A percentile compares a stretch with the other conserved stretches of the same genome.
phyloP scores from a whole-genome alignment of 208 protist genomes.

The Leishmania gerbilli region DNA sequence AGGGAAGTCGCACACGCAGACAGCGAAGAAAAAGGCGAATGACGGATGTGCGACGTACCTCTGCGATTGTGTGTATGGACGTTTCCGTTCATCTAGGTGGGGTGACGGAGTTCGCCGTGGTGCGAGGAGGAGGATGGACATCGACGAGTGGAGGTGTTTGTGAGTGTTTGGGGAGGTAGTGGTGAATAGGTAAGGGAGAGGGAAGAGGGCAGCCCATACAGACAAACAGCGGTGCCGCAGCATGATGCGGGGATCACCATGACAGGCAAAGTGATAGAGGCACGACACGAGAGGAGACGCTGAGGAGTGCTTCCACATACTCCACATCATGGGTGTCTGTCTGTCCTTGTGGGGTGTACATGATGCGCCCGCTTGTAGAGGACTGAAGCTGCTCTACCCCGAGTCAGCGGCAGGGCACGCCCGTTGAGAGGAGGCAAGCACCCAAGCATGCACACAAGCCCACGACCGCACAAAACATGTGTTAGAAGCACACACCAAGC shows the following conservation, averaged over 20 bases:
- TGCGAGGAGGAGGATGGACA: not conserved
- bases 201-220: not conserved
- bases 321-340: not conserved
- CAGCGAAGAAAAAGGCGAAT: not conserved
- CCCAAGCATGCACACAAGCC: not conserved
- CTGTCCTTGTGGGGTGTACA: not conserved
- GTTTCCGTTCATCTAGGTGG: not conserved
- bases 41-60: not conserved
- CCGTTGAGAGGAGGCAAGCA: not conserved
- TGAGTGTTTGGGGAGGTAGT: not conserved
- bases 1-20: not conserved
- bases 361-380: not conserved
- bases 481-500: not conserved
- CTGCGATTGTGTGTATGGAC: not conserved
- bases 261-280: not conserved
- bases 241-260: not conserved
- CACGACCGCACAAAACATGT: not conserved
- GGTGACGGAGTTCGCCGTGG: not conserved
- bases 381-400: not conserved
- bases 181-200: not conserved
- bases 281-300: not conserved
- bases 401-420: not conserved
- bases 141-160: not conserved
- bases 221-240: not conserved
- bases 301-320: not conserved